A percentile compares a stretch with the other conserved stretches of the same genome.
These are phyloP conservation scores for Seiridium cupressi DNA, from an alignment of 2,329 filamentous ascomycete genomes.

Conservation along the genomic window DNA sequence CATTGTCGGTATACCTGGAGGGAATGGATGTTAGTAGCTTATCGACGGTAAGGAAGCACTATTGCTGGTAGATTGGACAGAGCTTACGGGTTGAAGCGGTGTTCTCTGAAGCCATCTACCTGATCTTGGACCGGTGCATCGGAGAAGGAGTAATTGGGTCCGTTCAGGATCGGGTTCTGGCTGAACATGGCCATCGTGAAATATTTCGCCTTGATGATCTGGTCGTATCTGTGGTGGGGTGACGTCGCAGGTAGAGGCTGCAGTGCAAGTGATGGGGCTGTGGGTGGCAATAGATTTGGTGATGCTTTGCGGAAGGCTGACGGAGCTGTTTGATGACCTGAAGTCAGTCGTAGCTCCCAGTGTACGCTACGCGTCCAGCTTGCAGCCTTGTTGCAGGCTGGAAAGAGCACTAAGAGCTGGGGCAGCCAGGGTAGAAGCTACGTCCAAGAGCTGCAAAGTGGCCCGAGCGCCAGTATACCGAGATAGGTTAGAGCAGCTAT, in stretches of 20 bases:
- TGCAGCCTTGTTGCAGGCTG: slow-evolving; percentile 45
- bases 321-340: slow-evolving; percentile 10
- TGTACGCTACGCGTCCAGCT: slow-evolving; percentile 32
- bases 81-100: slow-evolving; percentile 88
- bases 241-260: background rate
- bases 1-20: slow-evolving; percentile 91
- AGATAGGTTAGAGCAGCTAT: background rate
- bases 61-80: background rate
- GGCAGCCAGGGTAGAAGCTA: too few relatives aligned
- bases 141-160: slow-evolving; percentile 67
- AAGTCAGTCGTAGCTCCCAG: slow-evolving; percentile 14
- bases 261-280: slow-evolving; percentile 5
- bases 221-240: background rate
- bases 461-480: background rate
- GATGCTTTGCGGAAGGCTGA: slow-evolving; percentile 8
- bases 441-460: background rate
- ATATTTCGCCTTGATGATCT: background rate
- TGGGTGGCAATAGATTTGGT: slow-evolving; percentile 5
- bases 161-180: slow-evolving; percentile 67
- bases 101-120: slow-evolving; percentile 61
- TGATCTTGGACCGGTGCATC: slow-evolving; percentile 55
- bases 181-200: slow-evolving; percentile 65
- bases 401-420: background rate
- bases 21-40: slow-evolving; percentile 8
- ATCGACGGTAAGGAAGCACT: background rate